Evolutionary conservation across 108 stramenopile genomes (phyloP).

Genomic region (Fragilaria radians): DNA sequence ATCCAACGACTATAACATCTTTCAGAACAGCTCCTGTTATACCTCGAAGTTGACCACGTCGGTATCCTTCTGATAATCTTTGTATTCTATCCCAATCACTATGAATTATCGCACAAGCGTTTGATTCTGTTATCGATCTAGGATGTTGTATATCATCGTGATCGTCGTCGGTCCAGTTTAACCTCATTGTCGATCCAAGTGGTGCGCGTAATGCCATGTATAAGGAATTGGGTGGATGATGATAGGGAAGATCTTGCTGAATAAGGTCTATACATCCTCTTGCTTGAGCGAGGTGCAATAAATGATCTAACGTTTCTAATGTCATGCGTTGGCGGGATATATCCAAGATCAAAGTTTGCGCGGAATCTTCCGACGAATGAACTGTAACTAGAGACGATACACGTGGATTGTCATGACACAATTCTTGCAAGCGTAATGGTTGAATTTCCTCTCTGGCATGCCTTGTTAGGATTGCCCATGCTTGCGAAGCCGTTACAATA

Average conservation of each 20-base stretch:
- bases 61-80: constrained; percentile 40
- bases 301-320: constrained; percentile 63
- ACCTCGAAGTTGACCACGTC: constrained; percentile 54
- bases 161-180: neutral
- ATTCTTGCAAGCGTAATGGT: constrained; percentile 51
- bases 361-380: constrained; percentile 21
- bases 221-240: too few species aligned
- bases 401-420: constrained; percentile 58
- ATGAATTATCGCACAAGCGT: constrained; percentile 61
- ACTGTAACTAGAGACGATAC: constrained; percentile 58
- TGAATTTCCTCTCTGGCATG: constrained; percentile 67
- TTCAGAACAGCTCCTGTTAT: constrained; percentile 49
- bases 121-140: constrained; percentile 13
- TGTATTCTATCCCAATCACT: constrained; percentile 57
- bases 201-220: too few species aligned
- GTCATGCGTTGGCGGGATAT: constrained; percentile 81
- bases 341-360: constrained; percentile 36
- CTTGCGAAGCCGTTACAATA: constrained; percentile 42
- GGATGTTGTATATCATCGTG: constrained; percentile 12
- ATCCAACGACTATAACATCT: constrained; percentile 66
- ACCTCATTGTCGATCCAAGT: constrained; percentile 1
- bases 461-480: constrained; percentile 59
- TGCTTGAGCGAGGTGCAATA: constrained; percentile 46
- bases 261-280: constrained; percentile 40
- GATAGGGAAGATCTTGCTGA: neutral